Conservation (phyloP, 352 stramenopile species). For the Plasmopara muralis region DNA sequence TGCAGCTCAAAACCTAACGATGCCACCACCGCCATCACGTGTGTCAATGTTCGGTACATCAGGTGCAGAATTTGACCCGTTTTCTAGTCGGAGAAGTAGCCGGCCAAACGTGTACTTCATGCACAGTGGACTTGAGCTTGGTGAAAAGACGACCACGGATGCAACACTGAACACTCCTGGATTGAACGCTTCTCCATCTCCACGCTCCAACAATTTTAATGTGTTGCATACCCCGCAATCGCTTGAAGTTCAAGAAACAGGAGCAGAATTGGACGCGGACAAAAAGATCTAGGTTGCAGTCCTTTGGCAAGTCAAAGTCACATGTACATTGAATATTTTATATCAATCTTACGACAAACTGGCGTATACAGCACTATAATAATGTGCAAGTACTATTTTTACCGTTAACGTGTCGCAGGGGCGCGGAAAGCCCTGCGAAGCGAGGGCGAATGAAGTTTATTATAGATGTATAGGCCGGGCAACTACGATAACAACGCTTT, state of each 20-base stretch:
- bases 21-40: conserved; percentile 44
- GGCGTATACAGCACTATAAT: too few relatives aligned
- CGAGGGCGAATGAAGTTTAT: conserved; percentile 6
- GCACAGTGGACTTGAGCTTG: conserved; percentile 27
- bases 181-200: conserved; percentile 12
- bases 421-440: conserved; percentile 9
- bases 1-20: conserved; percentile 24
- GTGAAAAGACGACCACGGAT: conserved; percentile 20
- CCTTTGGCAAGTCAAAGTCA: neutral
- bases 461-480: conserved; percentile 10
- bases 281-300: conserved; percentile 1
- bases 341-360: too few relatives aligned
- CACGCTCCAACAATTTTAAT: conserved; percentile 10
- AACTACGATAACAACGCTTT: conserved; percentile 1
- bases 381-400: neutral
- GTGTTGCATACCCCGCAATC: conserved; percentile 7
- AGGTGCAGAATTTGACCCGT: conserved; percentile 35
- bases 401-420: conserved; percentile 9
- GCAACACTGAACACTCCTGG: conserved; percentile 20
- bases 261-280: conserved; percentile 2
- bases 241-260: neutral
- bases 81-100: conserved; percentile 28
- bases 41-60: conserved; percentile 67
- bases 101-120: conserved; percentile 51
- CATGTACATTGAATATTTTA: too few relatives aligned